Evolutionary conservation across 2,329 filamentous ascomycete species (phyloP), one percentile per base, ranked within the genome.

Genomic region (Arachnomyces sp.): DNA sequence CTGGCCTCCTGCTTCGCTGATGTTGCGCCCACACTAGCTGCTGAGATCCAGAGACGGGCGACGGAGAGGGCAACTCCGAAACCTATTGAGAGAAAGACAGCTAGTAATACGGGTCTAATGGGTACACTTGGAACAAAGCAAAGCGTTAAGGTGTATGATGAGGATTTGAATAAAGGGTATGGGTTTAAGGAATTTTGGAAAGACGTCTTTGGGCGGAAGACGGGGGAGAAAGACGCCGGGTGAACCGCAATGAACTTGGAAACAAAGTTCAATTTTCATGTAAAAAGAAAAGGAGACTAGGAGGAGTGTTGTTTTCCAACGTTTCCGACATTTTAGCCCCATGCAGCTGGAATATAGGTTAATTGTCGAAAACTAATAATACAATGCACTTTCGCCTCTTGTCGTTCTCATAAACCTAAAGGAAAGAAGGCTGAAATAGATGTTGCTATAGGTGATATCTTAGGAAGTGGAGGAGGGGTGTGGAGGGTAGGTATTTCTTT

Each of bases 171-270:
- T 39, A 78, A 84, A 51, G 61, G 64, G 40, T 96, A 95, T 65
- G 90, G 92, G 5, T 79, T 95, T 46, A 84, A 76, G 57, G 80
- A 96, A 60, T 85, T 95, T 66, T 95, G 87, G 88, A 77, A 77
- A 52, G 90, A 96, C 63, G 57, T 95, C 8, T 95, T 77, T 56
- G 53, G 57, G 7, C 54, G 51, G 39, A 54, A 56, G 38, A 38
- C 39, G 31, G 47, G 31, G 13, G 36, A 15, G 18, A 21, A 33
- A 25, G 21, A 25, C 5, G 21, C 21, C 9, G 21, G 21, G 9
- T 25, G 21, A 25, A 25, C 21, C 9, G 5, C 21, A 9, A 25
- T 25, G 5, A 9, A 9, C 9, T 25, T 25, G 21, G 21, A 25
- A 25, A 25, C n/a, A n/a, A 25, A 25, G 21, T 25, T 25, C 9